Evolutionary conservation across 768 basidiomycete species (phyloP).

Genomic region (Amanita rubescens): DNA sequence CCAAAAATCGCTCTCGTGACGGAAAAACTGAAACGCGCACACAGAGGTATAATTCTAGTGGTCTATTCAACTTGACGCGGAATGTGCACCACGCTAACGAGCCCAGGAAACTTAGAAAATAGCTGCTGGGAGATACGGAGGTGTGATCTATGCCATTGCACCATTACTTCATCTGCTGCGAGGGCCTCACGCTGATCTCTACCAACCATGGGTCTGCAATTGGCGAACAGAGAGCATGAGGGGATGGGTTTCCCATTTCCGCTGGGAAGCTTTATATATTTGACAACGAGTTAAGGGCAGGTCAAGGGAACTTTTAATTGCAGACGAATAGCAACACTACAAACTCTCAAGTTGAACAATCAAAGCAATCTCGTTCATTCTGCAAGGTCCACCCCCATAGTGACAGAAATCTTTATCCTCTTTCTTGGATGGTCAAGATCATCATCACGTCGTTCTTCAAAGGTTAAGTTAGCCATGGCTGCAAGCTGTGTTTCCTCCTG

Average conservation of each 20-base stretch:
- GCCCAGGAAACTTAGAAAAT: conserved; percentile 53
- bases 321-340: neutral
- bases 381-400: conserved; percentile 63
- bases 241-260: conserved; percentile 23
- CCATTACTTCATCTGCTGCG: conserved; percentile 90
- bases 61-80: neutral
- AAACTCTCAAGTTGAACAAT: no score
- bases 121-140: conserved; percentile 81
- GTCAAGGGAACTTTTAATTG: neutral
- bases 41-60: no score
- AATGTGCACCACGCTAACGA: conserved; percentile 86
- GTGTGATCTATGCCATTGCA: conserved; percentile 80
- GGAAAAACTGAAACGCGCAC: no score
- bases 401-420: conserved; percentile 68
- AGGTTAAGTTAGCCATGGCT: conserved; percentile 16
- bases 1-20: no score
- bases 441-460: conserved; percentile 23
- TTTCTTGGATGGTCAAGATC: conserved; percentile 35
- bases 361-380: conserved; percentile 31
- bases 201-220: conserved; percentile 37
- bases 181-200: conserved; percentile 47
- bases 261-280: neutral
- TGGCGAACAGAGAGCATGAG: conserved; percentile 29
- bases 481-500: conserved; percentile 25
- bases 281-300: conserved; percentile 5